Percentiles rank a stretch among this genome's conserved stretches.
phyloP scores from a whole-genome alignment of 2,329 filamentous ascomycete genomes.

The Penicillium sp. region DNA sequence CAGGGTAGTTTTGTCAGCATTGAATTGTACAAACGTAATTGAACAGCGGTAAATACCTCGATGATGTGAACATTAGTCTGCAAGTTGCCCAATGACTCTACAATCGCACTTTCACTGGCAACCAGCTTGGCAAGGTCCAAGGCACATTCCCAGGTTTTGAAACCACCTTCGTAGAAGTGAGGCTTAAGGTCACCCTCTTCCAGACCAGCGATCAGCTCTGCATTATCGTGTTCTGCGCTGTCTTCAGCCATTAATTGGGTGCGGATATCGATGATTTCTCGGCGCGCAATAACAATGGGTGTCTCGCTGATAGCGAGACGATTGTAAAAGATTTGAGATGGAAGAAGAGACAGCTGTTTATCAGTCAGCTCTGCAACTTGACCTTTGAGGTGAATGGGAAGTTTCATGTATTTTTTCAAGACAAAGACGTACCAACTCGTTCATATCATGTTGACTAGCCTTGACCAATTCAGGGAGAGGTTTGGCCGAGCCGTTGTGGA shows the following conservation, averaged over 20 bases:
- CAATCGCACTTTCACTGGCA: slow-evolving; percentile 15
- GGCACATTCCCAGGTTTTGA: slow-evolving; percentile 68
- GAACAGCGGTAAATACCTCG: slow-evolving; percentile 28
- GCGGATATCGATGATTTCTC: slow-evolving; percentile 63
- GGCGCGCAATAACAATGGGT: slow-evolving; percentile 47
- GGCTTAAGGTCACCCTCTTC: slow-evolving; percentile 57
- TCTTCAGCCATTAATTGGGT: slow-evolving; percentile 63
- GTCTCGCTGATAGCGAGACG: slow-evolving; percentile 45
- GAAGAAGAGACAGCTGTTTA: slow-evolving; percentile 52
- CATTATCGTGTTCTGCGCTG: slow-evolving; percentile 42
- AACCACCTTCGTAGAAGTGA: slow-evolving; percentile 65
- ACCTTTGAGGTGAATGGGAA: not conserved
- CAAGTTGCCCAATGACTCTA: slow-evolving; percentile 8
- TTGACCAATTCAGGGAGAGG: slow-evolving; percentile 33
- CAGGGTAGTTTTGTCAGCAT: not conserved
- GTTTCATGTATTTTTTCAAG: not conserved
- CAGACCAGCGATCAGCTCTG: slow-evolving; percentile 48
- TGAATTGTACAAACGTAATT: not conserved
- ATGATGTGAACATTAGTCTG: slow-evolving; percentile 40
- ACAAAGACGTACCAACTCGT: slow-evolving; percentile 47
- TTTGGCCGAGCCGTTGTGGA: slow-evolving; percentile 6
- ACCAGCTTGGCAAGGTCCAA: slow-evolving; percentile 54
- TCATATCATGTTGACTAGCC: slow-evolving; percentile 44
- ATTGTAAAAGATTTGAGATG: slow-evolving; percentile 60
- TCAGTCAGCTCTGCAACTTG: slow-evolving; percentile 4